Percentiles rank a stretch among this genome's conserved stretches.
These are phyloP conservation scores for Colletotrichum truncatum DNA, from an alignment of 2,329 filamentous ascomycete genomes.

Conservation along the genomic window DNA sequence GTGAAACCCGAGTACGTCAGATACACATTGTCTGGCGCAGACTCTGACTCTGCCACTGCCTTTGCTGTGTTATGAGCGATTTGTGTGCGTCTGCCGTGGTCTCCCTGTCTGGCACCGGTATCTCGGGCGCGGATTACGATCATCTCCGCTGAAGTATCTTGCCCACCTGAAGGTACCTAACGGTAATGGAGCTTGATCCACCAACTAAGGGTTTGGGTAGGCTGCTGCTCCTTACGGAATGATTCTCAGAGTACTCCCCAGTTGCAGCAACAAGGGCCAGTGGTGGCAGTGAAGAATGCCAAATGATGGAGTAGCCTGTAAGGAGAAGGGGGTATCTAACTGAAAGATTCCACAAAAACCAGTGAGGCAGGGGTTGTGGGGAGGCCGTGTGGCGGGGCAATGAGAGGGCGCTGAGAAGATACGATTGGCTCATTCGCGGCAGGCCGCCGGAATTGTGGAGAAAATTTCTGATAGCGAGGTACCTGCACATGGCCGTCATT, in stretches of 20 bases:
- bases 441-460: conserved; percentile 10
- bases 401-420: not conserved
- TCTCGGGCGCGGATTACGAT: conserved; percentile 27
- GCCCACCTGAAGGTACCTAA: conserved; percentile 19
- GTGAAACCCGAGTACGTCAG: conserved; percentile 16
- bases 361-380: conserved; percentile 17
- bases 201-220: conserved; percentile 14
- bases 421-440: conserved; percentile 6
- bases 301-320: conserved; percentile 6
- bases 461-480: conserved; percentile 10
- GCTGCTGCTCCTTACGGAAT: not conserved
- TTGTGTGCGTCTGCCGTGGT: not conserved
- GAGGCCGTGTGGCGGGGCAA: conserved; percentile 28
- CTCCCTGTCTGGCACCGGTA: not conserved
- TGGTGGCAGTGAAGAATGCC: not conserved
- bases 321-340: not conserved
- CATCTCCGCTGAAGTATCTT: conserved; percentile 18
- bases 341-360: conserved; percentile 1
- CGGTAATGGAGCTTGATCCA: conserved; percentile 19
- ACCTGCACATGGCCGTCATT: conserved; percentile 19
- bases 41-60: not conserved
- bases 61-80: not conserved
- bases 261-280: conserved; percentile 3
- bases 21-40: not conserved
- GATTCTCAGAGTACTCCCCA: not conserved